Evolutionary conservation across 164 flowering plant genomes (phyloP).

Genomic region (Piper betle): DNA sequence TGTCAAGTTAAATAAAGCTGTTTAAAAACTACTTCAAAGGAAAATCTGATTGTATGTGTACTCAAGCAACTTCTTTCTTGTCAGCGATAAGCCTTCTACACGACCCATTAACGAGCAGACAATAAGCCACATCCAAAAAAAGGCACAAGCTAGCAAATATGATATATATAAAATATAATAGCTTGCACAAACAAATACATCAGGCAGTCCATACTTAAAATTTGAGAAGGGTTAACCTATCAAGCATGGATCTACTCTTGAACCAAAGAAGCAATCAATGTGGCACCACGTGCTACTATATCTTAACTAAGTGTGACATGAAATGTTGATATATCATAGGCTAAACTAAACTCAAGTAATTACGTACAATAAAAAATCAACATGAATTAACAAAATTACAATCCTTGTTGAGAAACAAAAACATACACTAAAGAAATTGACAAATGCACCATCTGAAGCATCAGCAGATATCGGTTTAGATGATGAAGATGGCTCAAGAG

Average conservation of each 20-base stretch:
- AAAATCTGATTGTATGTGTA: too few species aligned
- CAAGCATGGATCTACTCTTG: neutral
- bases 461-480: constrained; percentile 36
- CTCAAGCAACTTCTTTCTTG: too few species aligned
- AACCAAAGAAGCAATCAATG: neutral
- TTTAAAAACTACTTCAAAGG: too few species aligned
- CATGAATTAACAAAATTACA: neutral
- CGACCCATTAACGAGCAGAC: too few species aligned
- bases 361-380: too few species aligned
- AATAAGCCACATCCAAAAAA: too few species aligned
- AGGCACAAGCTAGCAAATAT: too few species aligned
- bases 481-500: constrained; percentile 65
- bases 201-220: neutral
- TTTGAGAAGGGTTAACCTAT: neutral
- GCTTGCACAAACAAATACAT: neutral
- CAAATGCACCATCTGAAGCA: constrained; percentile 62
- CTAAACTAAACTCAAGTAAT: neutral
- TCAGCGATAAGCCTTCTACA: too few species aligned
- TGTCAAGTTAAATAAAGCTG: too few species aligned
- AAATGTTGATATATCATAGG: neutral
- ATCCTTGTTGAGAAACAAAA: too few species aligned
- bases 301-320: neutral
- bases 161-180: too few species aligned
- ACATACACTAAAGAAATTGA: constrained; percentile 82
- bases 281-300: neutral